Evolutionary conservation across 208 protist species (phyloP).

Genomic region (Trypanosomatidae sp.): DNA sequence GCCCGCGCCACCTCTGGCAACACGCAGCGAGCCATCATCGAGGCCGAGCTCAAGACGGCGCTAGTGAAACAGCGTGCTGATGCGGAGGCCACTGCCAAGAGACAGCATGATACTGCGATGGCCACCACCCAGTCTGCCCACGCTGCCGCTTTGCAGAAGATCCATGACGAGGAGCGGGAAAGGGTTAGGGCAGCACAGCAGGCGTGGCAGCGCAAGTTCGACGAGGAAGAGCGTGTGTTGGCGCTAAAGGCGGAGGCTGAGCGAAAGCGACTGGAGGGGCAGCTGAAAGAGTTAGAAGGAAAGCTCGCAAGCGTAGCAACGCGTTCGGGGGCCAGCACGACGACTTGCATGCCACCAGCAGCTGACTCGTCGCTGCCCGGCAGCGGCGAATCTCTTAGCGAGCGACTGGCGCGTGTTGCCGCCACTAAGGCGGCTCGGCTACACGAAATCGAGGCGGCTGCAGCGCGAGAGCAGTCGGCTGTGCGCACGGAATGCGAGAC

Average conservation of each 20-base stretch:
- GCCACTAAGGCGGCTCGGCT: constrained; percentile 16
- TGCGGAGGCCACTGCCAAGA: constrained; percentile 11
- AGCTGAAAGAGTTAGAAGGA: constrained; percentile 28
- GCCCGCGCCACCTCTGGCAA: constrained; percentile 22
- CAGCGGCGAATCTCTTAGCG: constrained; percentile 9
- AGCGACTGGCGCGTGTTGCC: constrained; percentile 16
- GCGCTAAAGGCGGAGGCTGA: constrained; percentile 24
- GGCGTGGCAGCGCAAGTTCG: constrained; percentile 23
- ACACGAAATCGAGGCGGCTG: constrained; percentile 16
- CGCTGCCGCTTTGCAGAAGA: constrained; percentile 16
- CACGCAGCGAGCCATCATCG: constrained; percentile 25
- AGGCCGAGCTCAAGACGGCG: constrained; percentile 21
- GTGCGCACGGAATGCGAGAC: constrained; percentile 19
- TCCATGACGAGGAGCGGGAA: constrained; percentile 11
- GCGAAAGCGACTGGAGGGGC: constrained; percentile 21
- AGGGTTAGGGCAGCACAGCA: constrained; percentile 14
- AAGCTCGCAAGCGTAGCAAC: constrained; percentile 2
- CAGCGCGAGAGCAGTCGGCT: constrained; percentile 18
- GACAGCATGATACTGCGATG: constrained; percentile 12
- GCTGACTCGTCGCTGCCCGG: background rate
- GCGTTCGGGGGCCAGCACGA: background rate
- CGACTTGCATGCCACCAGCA: background rate
- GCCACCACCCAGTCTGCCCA: constrained; percentile 6
- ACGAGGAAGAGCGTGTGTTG: constrained; percentile 19
- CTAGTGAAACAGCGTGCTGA: constrained; percentile 12